These are phyloP conservation scores for Heliocybe sulcata DNA, from an alignment of 1,284 basidiomycete genomes.

Conservation along the genomic window DNA sequence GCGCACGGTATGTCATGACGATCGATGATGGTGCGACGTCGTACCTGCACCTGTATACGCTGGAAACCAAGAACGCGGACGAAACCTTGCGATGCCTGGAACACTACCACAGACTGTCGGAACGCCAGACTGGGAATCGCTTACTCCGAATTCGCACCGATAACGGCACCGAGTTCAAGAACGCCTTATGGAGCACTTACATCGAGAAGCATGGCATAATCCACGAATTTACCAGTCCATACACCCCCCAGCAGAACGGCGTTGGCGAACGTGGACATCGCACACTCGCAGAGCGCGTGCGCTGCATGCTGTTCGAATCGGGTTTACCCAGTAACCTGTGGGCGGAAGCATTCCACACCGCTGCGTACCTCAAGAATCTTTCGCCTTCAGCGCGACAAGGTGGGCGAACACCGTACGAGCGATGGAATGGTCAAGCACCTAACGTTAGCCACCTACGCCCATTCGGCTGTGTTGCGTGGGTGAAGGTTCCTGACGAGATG, in stretches of 20 bases:
- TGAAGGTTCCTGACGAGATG: neutral
- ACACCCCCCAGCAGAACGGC: neutral
- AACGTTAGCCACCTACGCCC: neutral
- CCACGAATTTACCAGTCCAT: neutral
- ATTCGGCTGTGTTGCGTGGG: neutral
- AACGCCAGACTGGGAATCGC: too few species aligned
- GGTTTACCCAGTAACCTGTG: neutral
- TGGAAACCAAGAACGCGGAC: too few species aligned
- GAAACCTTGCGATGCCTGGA: too few species aligned
- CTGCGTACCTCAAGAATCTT: neutral
- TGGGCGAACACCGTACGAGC: neutral
- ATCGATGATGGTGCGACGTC: too few species aligned
- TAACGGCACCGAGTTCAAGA: too few species aligned
- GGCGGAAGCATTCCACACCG: neutral
- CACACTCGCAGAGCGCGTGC: neutral
- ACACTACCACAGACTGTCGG: too few species aligned
- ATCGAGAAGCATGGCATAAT: too few species aligned
- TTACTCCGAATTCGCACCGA: too few species aligned
- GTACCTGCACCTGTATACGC: too few species aligned
- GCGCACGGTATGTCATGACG: too few species aligned
- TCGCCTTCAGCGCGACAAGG: neutral
- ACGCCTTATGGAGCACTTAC: too few species aligned
- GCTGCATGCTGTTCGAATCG: neutral
- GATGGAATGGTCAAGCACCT: neutral
- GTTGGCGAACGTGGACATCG: neutral